Base-by-base conservation (phyloP, 2,329 filamentous ascomycete genomes). In the Beauveria rudraprayagi region DNA sequence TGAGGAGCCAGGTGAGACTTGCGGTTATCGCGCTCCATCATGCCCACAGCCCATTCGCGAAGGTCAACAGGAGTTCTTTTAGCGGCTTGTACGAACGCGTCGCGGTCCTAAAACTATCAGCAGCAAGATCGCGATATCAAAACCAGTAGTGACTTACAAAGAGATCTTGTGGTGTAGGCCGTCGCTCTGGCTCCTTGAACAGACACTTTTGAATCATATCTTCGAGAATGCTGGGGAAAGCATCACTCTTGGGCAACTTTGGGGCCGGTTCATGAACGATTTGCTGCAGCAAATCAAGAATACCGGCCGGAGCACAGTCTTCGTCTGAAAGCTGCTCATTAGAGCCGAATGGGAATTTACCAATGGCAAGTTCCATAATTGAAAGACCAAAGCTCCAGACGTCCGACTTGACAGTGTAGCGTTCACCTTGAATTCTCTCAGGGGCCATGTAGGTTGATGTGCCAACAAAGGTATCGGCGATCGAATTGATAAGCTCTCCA, bases 371-470 rank as follows among this genome's bases (percentile, higher is more conserved):
- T 75, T 99, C 94, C 92, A 99, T 97, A 64, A 99, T 86, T 0
- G 88, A 89, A 66, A 99, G 79, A 37, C 94, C 94, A 65, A 97
- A 95, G 82, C 92, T 97, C 94, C 94, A 99, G 4, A 99, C 94
- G 73, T 99, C 94, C 14, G 92, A 97, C 75, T 97, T 97, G 69
- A 99, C 93, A 0, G 93, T 96, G 76, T 99, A 99, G 69, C 91
- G 92, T 65, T 94, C 92, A 64, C 94, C 94, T 73, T 97, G 92
- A 67, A 99, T 99, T 73, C 94, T 86, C 78, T 99, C 94, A 0
- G 94, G 94, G 0, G 94, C 94, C 94, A 99, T 99, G 79, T 99
- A 99, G 61, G 94, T 99, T 43, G 94, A 97, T 1, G 94, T 99
- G 58, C 94, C 94, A 41, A 99, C 94, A 70, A 99, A 99, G 0